Evolutionary conservation across 2,329 filamentous ascomycete species (phyloP).

Genomic region (Paraconiothyrium brasiliense): DNA sequence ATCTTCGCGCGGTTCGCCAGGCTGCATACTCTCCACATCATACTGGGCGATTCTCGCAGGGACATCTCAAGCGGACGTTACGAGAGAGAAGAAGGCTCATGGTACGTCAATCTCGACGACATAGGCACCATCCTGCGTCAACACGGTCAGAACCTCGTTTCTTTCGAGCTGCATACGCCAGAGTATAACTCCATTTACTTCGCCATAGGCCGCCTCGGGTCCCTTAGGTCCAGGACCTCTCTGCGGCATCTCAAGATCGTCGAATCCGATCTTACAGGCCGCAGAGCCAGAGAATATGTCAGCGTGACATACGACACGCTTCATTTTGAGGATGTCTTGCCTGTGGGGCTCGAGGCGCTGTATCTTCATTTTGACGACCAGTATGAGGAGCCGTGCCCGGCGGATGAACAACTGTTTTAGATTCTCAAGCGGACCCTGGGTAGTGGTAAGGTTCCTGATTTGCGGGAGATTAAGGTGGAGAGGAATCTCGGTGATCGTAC

Average conservation of each 20-base stretch:
- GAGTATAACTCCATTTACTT: not conserved
- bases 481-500: not conserved
- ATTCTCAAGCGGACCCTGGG: not conserved
- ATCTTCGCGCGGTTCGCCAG: not conserved
- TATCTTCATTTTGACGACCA: not conserved
- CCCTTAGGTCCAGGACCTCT: not conserved
- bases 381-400: not conserved
- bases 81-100: not conserved
- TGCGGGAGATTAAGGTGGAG: not conserved
- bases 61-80: not conserved
- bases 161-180: not conserved
- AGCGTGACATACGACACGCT: not conserved
- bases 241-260: not conserved
- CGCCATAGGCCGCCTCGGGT: not conserved
- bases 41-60: not conserved
- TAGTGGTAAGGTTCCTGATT: not conserved
- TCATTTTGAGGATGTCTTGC: not conserved
- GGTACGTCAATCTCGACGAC: not conserved
- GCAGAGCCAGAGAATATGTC: not conserved
- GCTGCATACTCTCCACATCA: not conserved
- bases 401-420: not conserved
- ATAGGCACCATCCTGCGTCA: not conserved
- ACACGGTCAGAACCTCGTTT: not conserved
- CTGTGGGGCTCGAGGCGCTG: not conserved
- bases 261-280: not conserved